phyloP scores from a whole-genome alignment of 495 filamentous ascomycete species.

The Thermothielavioides terrestris region DNA sequence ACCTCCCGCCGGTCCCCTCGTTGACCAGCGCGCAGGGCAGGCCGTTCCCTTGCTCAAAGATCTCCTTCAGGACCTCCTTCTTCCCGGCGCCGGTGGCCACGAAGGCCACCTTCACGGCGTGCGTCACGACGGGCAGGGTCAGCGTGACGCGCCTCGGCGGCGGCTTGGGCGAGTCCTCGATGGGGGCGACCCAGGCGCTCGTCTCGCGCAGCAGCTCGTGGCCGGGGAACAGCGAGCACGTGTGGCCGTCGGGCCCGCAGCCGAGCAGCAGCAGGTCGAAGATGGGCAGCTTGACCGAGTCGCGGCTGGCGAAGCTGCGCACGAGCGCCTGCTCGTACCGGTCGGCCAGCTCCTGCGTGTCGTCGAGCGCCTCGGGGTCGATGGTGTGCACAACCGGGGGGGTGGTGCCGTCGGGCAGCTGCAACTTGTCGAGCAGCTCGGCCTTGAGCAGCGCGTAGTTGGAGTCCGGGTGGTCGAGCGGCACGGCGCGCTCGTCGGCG shows the following conservation, averaged over 20 bases:
- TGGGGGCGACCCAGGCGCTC: slow-evolving; percentile 84
- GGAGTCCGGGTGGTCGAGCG: slow-evolving; percentile 83
- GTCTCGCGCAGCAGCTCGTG: slow-evolving; percentile 80
- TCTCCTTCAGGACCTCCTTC: slow-evolving; percentile 82
- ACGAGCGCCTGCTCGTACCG: slow-evolving; percentile 88
- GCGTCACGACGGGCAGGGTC: slow-evolving; percentile 78
- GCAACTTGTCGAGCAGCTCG: slow-evolving; percentile 82
- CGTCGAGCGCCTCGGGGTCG: slow-evolving; percentile 60
- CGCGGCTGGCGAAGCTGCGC: slow-evolving; percentile 68
- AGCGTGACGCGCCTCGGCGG: slow-evolving; percentile 85
- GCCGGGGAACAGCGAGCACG: slow-evolving; percentile 89
- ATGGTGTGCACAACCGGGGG: slow-evolving; percentile 70
- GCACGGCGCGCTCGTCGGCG: slow-evolving; percentile 91
- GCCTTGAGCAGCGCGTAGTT: slow-evolving; percentile 85
- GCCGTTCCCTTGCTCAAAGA: slow-evolving; percentile 71
- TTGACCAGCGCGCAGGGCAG: slow-evolving; percentile 87
- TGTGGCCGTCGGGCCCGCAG: slow-evolving; percentile 92
- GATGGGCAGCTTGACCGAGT: slow-evolving; percentile 82
- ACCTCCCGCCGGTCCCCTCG: slow-evolving; percentile 67
- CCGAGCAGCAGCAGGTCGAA: slow-evolving; percentile 92
- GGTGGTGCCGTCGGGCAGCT: slow-evolving; percentile 60
- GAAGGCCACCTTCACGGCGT: slow-evolving; percentile 77
- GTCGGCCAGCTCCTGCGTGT: slow-evolving; percentile 87
- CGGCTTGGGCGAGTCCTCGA: slow-evolving; percentile 89
- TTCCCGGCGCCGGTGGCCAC: slow-evolving; percentile 84